These are phyloP conservation scores for Penicillium glabrum DNA, from an alignment of 2,329 filamentous ascomycete genomes.

Conservation along the genomic window DNA sequence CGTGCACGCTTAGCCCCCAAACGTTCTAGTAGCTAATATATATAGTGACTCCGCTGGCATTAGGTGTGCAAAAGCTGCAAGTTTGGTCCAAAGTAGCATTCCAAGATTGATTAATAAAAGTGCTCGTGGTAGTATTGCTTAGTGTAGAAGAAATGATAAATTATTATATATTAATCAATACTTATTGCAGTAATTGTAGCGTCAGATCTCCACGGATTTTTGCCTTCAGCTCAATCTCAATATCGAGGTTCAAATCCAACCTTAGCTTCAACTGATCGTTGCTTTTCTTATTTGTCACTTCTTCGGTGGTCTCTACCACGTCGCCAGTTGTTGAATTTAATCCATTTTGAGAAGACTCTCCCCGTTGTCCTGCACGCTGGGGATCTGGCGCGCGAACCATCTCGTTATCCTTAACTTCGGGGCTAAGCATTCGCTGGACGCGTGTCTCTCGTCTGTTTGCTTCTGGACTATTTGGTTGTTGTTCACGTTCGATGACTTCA, in stretches of 20 bases:
- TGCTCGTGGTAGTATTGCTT: too few species aligned
- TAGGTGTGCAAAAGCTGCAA: too few species aligned
- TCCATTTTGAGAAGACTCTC: not conserved
- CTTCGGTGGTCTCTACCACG: not conserved
- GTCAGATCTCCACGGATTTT: constrained; percentile 10
- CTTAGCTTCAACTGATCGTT: constrained; percentile 6
- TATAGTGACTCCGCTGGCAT: too few species aligned
- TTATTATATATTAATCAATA: not conserved
- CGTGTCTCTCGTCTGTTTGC: not conserved
- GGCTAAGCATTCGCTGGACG: not conserved
- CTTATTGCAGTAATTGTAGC: constrained; percentile 2
- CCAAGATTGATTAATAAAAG: too few species aligned
- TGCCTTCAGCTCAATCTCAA: constrained; percentile 10
- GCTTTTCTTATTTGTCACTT: not conserved
- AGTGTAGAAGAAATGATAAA: too few species aligned
- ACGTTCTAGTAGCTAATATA: too few species aligned
- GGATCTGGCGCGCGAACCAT: not conserved
- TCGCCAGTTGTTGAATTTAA: not conserved
- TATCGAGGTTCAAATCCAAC: constrained; percentile 9
- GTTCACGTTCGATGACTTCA: not conserved
- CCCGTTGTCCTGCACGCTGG: not conserved
- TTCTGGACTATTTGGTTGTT: not conserved
- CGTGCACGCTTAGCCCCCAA: too few species aligned
- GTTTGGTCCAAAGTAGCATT: too few species aligned
- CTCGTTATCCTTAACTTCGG: not conserved